phyloP scores from a whole-genome alignment of 2,329 filamentous ascomycete species.

The Clarireedia paspali region DNA sequence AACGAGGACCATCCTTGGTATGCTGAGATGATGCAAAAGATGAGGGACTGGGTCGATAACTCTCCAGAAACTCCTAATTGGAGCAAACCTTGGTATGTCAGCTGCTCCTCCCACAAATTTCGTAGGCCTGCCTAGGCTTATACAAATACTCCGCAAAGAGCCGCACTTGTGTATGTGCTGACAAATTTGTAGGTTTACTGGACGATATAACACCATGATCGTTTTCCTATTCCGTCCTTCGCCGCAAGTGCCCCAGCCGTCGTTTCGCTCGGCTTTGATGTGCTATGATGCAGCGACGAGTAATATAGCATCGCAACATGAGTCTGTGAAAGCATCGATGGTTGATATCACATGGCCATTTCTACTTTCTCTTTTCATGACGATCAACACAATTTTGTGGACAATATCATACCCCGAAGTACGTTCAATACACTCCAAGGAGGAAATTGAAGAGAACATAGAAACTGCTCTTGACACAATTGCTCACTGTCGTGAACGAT shows the following conservation, averaged over 20 bases:
- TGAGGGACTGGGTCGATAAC: conserved; percentile 71
- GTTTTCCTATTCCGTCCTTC: conserved; percentile 85
- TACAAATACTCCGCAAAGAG: background rate
- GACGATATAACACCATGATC: conserved; percentile 78
- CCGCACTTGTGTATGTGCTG: conserved; percentile 13
- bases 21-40: conserved; percentile 65
- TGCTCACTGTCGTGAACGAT: conserved; percentile 71
- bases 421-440: conserved; percentile 60
- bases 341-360: conserved; percentile 94
- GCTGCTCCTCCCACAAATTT: too few relatives aligned
- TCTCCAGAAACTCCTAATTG: conserved; percentile 64
- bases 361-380: conserved; percentile 81
- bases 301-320: conserved; percentile 73
- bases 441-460: conserved; percentile 70
- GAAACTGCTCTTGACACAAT: conserved; percentile 71
- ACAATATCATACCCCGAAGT: conserved; percentile 81
- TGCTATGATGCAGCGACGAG: conserved; percentile 79
- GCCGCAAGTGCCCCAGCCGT: conserved; percentile 83
- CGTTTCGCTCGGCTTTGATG: conserved; percentile 64
- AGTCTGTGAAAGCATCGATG: conserved; percentile 67
- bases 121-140: too few relatives aligned
- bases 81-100: conserved; percentile 66
- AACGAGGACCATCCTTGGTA: conserved; percentile 87
- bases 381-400: conserved; percentile 88
- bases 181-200: conserved; percentile 45